Evolutionary conservation across 139 green algal species (phyloP), one percentile per base, ranked within the genome.

Genomic region (Volvox reticuliferus): DNA sequence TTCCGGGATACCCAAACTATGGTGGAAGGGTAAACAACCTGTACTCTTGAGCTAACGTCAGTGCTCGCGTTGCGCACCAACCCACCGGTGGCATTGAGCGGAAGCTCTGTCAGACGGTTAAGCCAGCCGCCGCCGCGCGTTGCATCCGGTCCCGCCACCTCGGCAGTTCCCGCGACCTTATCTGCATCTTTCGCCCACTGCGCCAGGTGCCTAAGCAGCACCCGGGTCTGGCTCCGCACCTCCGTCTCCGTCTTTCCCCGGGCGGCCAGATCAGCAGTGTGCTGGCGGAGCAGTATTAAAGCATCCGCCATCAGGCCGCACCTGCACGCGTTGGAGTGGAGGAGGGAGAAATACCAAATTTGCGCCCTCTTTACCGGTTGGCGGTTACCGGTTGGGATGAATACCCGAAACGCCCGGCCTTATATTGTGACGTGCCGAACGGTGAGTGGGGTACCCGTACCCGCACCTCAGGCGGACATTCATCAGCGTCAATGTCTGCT

Each of bases 291-390:
- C 32, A 90, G 32, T 50, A 90, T 83, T 55, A 90, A 90, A 0
- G 73, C 86, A 75, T 90, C 86, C 73, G 73, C 75, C 86, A 90
- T 78, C 26, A 90, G 75, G 20, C 86, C 86, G 61, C 86, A 89
- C 44, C 85, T 89, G 85, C 30, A 73, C 24, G 65, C 65, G 12
- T 16, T 24, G 65, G 65, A 30, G 65, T 12, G 65, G 21, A 73
- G 44, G 9, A 9, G 9, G 44, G 9, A 9, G 9, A 9, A 55
- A 55, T 55, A n/a, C n/a, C n/a, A n/a, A n/a, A n/a, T n/a, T n/a
- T n/a, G n/a, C n/a, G n/a, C n/a, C n/a, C n/a, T n/a, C n/a, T n/a
- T n/a, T 9, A 55, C 44, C 5, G 44, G 44, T 55, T 55, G 44
- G 44, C 44, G 44, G 9, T n/a, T n/a, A n/a, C n/a, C n/a, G n/a